phyloP scores from a whole-genome alignment of 768 basidiomycete genomes.

The Thelephora aurantiotincta region DNA sequence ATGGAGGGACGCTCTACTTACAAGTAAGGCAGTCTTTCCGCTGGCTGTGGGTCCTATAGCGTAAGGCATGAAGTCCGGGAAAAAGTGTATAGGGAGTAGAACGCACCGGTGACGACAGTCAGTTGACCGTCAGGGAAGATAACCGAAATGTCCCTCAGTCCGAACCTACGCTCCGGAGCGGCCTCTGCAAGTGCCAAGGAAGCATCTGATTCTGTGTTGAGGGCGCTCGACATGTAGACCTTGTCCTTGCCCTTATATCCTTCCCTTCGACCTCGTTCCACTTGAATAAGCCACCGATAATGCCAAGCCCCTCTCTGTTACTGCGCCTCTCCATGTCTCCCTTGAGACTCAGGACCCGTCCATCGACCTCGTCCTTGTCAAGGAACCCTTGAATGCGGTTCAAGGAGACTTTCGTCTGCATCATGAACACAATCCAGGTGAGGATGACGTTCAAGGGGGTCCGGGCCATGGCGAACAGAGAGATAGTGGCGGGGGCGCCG shows the following conservation, averaged over 20 bases:
- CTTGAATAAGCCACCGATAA: constrained; percentile 36
- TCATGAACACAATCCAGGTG: constrained; percentile 61
- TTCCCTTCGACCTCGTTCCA: constrained; percentile 38
- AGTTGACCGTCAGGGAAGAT: constrained; percentile 61
- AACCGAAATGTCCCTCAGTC: constrained; percentile 51
- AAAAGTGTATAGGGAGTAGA: not conserved
- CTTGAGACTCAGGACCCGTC: constrained; percentile 45
- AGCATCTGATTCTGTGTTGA: constrained; percentile 5
- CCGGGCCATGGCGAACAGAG: constrained; percentile 76
- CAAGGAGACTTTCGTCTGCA: constrained; percentile 50
- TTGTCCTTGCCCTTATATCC: constrained; percentile 13
- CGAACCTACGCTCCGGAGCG: constrained; percentile 30
- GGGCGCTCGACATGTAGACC: not conserved
- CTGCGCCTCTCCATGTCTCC: constrained; percentile 11
- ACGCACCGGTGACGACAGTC: constrained; percentile 42
- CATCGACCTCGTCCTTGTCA: constrained; percentile 46
- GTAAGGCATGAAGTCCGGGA: not conserved
- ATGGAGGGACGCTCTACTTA: constrained; percentile 15
- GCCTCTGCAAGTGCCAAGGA: constrained; percentile 16
- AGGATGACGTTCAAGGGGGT: constrained; percentile 71
- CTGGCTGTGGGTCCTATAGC: constrained; percentile 49
- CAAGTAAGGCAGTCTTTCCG: constrained; percentile 71
- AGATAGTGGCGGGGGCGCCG: constrained; percentile 77
- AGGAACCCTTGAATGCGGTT: constrained; percentile 48
- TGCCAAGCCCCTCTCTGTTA: constrained; percentile 23